Base-by-base conservation (phyloP, 352 stramenopile species). In the Phytophthora sp. region DNA sequence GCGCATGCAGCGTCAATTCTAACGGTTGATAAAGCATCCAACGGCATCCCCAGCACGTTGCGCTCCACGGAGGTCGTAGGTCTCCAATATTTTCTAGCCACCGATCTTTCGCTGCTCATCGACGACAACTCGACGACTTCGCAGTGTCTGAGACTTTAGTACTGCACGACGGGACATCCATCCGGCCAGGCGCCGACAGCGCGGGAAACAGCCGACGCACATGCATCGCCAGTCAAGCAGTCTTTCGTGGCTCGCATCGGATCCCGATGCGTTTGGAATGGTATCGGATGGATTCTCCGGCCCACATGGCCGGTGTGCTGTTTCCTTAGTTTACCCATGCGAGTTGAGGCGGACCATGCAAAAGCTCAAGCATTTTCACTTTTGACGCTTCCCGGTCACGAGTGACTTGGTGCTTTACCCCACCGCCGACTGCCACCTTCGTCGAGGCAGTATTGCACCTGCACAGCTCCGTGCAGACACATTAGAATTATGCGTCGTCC, bases 401-500 rank as follows among this genome's bases (percentile, higher is more conserved):
- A n/a, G n/a, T n/a, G n/a, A n/a, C n/a, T n/a, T n/a, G n/a, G n/a
- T n/a, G n/a, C n/a, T n/a, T n/a, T n/a, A n/a, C n/a, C n/a, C n/a
- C n/a, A n/a, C n/a, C n/a, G 2, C 26, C 48, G 31, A 48, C 35
- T 48, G 17, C 24, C 34, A 20, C 12, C 28, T 46, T 23, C 21
- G 21, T n/a, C 12, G 32, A 23, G 38, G 35, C 42, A 59, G 53
- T 54, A 69, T 54, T 48, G 10, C 8, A 38, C 3, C 50, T 62
- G 38, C 43, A 18, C 39, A 34, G 8, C 12, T 23, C 10, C 18
- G 34, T 28, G n/a, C 34, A 56, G 17, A 51, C 15, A 51, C 23
- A 31, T 18, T 30, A 28, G 18, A 56, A 55, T n/a, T 5, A 60
- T 54, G 41, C 78, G 72, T 60, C 75, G 76, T 51, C 49, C 71